Base-by-base conservation (phyloP, 164 flowering plant genomes). In the Piper longum region DNA sequence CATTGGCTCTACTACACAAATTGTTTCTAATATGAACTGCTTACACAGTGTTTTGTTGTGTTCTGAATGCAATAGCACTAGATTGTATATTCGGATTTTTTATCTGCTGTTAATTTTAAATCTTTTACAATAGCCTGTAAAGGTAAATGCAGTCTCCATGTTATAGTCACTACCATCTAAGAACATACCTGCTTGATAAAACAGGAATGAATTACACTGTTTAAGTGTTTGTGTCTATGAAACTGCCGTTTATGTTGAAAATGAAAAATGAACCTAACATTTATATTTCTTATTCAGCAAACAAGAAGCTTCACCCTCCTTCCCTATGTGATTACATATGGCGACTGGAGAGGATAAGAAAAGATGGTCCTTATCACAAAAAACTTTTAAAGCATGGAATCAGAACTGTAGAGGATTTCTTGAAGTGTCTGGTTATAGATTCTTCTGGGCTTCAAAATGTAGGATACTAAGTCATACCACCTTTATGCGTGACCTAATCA, bases 281-380 rank as follows among this genome's bases (percentile, higher is more conserved):
- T 26, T 26, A 26, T 26, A 26, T 26, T 62, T 62, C 18, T 4
- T 19, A 16, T 36, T 7, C 80, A 91, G 98, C 76, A 71, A 87
- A 89, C 76, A 84, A 77, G 76, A 91, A 91, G 71, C 98, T 87
- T 67, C 71, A 87, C 18, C 95, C 92, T 57, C 98, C 98, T 36
- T 67, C 44, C 61, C 62, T 87, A n/a, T 69, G 67, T 1, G 98
- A 91, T 61, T 86, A 88, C 11, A 84, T 91, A 4, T 91, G 95
- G 98, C 83, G 96, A 5, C 75, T 91, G 16, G 88, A 85, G 71
- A 88, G 77, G 73, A 87, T 89, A 16, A 85, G 86, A 19, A 91
- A 83, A 71, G 89, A 81, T 7, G 98, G 98, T 43, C 79, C 75
- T 12, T 85, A 85, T 64, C 91, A 87, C 67, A 72, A 57, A 45